These are phyloP conservation scores for Pythium guiyangense DNA, from an alignment of 352 stramenopile species.

Conservation along the genomic window DNA sequence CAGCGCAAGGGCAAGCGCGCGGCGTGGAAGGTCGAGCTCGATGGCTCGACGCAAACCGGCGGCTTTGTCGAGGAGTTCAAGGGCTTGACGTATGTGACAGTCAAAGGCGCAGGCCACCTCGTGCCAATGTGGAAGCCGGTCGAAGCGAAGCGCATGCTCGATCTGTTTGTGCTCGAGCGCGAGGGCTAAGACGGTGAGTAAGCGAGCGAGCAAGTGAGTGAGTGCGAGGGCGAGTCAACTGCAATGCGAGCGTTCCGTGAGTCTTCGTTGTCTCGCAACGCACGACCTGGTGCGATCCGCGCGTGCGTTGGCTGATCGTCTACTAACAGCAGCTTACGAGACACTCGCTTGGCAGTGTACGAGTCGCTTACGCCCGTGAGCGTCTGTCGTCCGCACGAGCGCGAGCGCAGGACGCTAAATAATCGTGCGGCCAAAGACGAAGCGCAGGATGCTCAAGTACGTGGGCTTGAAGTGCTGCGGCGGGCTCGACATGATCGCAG, in stretches of 20 bases:
- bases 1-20: slow-evolving; percentile 29
- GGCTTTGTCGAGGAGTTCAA: slow-evolving; percentile 84
- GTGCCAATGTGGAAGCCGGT: slow-evolving; percentile 80
- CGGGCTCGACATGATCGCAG: slow-evolving; percentile 80
- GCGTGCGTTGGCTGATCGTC: too few species aligned
- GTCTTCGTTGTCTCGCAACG: slow-evolving; percentile 3
- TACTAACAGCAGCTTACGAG: too few species aligned
- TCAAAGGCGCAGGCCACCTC: slow-evolving; percentile 89
- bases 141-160: slow-evolving; percentile 69
- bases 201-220: neutral
- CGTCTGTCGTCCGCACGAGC: too few species aligned
- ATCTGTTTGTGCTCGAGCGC: slow-evolving; percentile 56
- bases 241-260: neutral
- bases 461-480: slow-evolving; percentile 81
- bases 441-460: slow-evolving; percentile 75
- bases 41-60: slow-evolving; percentile 56
- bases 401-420: too few species aligned
- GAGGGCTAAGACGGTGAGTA: slow-evolving; percentile 2
- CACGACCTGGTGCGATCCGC: too few species aligned
- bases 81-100: slow-evolving; percentile 85
- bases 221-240: too few species aligned
- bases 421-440: slow-evolving; percentile 77
- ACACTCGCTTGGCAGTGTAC: too few species aligned
- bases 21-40: slow-evolving; percentile 32
- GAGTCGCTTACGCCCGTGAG: too few species aligned